phyloP scores from a whole-genome alignment of 108 stramenopile species.

The Nannochloropsis gaditana region DNA sequence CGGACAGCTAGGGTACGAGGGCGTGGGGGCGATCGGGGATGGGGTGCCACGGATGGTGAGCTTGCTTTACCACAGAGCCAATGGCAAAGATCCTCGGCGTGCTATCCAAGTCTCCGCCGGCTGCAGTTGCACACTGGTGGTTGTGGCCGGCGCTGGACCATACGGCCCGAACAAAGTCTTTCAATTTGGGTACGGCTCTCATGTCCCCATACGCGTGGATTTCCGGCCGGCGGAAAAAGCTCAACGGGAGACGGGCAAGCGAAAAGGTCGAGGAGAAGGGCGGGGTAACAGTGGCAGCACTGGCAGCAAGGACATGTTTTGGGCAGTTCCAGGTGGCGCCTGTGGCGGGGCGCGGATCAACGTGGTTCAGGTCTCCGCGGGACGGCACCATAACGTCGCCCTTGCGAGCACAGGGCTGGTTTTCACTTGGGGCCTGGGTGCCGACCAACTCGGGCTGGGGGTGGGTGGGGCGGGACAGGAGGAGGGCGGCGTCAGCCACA shows the following conservation, averaged over 20 bases:
- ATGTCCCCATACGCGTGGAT: conserved; percentile 38
- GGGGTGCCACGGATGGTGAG: conserved; percentile 19
- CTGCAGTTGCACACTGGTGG: conserved; percentile 36
- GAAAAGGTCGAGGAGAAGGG: background rate
- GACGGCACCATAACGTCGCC: conserved; percentile 12
- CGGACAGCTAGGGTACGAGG: conserved; percentile 41
- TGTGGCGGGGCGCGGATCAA: background rate
- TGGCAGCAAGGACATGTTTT: background rate
- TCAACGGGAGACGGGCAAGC: background rate
- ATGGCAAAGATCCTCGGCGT: conserved; percentile 7
- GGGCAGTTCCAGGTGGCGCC: background rate
- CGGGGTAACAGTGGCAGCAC: background rate
- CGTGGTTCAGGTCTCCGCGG: background rate
- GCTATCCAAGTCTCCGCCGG: conserved; percentile 30
- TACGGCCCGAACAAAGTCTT: conserved; percentile 38
- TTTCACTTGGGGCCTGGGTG: conserved; percentile 22
- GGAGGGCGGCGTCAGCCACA: background rate
- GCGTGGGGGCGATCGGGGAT: conserved; percentile 10
- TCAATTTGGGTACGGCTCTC: conserved; percentile 45
- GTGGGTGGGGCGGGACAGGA: background rate
- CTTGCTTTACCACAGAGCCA: background rate
- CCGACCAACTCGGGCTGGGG: conserved; percentile 17
- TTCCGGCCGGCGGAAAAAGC: conserved; percentile 27
- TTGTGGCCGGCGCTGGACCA: conserved; percentile 27
- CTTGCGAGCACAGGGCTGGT: background rate